A percentile compares a stretch with the other conserved stretches of the same genome.
Evolutionary conservation across 78 protist species (phyloP).

Genomic region (Chrysochromulina tobinii): DNA sequence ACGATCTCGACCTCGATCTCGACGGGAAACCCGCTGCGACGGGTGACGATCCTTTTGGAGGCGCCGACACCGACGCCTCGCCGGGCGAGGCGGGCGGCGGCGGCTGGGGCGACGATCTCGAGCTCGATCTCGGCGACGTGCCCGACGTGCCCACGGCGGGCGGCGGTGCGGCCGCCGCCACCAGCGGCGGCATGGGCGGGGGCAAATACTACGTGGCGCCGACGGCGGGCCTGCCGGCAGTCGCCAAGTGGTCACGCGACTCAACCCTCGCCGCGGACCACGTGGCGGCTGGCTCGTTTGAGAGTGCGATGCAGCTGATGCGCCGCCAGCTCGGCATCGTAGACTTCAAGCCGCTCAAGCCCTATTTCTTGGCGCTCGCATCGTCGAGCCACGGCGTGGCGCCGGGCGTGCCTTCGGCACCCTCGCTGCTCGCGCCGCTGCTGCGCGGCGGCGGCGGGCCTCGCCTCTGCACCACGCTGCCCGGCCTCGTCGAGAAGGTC

Average conservation of each 20-base stretch:
- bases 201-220: slow-evolving; percentile 33
- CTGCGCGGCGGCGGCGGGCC: slow-evolving; percentile 30
- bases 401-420: neutral
- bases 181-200: neutral
- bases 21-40: neutral
- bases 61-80: neutral
- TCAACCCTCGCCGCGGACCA: slow-evolving; percentile 70
- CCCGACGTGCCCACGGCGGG: neutral
- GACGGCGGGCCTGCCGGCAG: slow-evolving; percentile 6
- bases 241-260: slow-evolving; percentile 31
- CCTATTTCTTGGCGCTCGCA: slow-evolving; percentile 55
- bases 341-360: slow-evolving; percentile 84
- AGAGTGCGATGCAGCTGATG: slow-evolving; percentile 77
- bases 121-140: slow-evolving; percentile 3
- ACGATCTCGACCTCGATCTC: slow-evolving; percentile 22
- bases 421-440: neutral
- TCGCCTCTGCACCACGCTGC: neutral
- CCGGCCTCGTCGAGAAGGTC: slow-evolving; percentile 22
- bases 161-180: neutral
- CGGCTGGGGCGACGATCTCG: slow-evolving; percentile 10
- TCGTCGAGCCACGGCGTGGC: slow-evolving; percentile 24
- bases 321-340: slow-evolving; percentile 82
- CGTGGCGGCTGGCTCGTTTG: slow-evolving; percentile 91
- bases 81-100: neutral
- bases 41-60: neutral